Evolutionary conservation across 2,329 filamentous ascomycete species (phyloP).

Genomic region (Sclerotinia subarctica): DNA sequence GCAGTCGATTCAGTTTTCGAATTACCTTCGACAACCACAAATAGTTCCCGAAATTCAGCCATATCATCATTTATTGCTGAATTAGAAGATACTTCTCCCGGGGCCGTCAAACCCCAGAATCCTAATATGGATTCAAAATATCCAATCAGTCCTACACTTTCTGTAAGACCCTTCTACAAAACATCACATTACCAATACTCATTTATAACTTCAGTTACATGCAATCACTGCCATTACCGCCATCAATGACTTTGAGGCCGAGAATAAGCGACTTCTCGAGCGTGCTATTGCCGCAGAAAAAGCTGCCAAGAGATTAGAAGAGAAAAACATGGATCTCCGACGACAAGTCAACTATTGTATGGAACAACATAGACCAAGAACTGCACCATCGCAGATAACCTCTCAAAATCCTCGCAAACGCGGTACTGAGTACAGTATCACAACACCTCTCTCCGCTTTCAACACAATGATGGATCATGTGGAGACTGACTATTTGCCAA

Average conservation of each 20-base stretch:
- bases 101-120: background rate
- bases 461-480: slow-evolving; percentile 24
- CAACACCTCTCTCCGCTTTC: slow-evolving; percentile 29
- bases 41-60: slow-evolving; percentile 26
- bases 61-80: slow-evolving; percentile 30
- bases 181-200: background rate
- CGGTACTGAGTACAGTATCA: background rate
- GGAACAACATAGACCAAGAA: slow-evolving; percentile 26
- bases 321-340: slow-evolving; percentile 31
- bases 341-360: slow-evolving; percentile 27
- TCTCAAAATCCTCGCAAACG: slow-evolving; percentile 3
- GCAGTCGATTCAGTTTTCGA: slow-evolving; percentile 34
- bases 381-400: slow-evolving; percentile 22
- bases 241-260: slow-evolving; percentile 21
- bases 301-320: slow-evolving; percentile 28
- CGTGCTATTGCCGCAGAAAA: slow-evolving; percentile 31
- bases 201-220: slow-evolving; percentile 4
- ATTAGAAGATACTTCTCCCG: slow-evolving; percentile 33
- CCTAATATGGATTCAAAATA: background rate
- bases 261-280: slow-evolving; percentile 19
- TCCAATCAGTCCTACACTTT: slow-evolving; percentile 12
- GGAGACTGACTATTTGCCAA: background rate
- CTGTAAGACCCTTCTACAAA: background rate
- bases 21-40: slow-evolving; percentile 20
- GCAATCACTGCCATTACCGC: slow-evolving; percentile 16